Conservation (phyloP, 176 grass and related monocot species). For the Urochloa ruziziensis region DNA sequence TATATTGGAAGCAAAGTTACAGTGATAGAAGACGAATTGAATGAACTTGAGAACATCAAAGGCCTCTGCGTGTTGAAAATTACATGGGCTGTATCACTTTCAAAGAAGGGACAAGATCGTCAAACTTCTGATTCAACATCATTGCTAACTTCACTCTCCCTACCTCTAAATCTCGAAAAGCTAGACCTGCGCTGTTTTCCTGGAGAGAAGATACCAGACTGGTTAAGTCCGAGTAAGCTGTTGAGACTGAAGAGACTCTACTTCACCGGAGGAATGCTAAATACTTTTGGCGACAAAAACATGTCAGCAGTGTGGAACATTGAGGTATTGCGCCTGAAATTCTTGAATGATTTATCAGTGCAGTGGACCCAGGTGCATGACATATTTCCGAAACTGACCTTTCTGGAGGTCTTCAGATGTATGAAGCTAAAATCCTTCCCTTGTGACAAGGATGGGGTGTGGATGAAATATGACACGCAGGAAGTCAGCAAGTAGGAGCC, state of each 20-base stretch:
- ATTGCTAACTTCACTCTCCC: not conserved
- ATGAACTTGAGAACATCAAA: slow-evolving; percentile 36
- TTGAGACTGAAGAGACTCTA: slow-evolving; percentile 50
- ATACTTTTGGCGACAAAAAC: slow-evolving; percentile 14
- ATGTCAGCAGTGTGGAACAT: slow-evolving; percentile 33
- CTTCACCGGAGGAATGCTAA: slow-evolving; percentile 64
- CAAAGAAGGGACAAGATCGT: not conserved
- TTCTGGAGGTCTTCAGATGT: slow-evolving; percentile 40
- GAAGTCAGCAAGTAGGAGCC: slow-evolving; percentile 4
- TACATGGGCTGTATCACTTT: slow-evolving; percentile 55
- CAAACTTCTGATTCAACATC: not conserved
- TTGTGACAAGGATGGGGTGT: slow-evolving; percentile 54
- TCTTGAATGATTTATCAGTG: slow-evolving; percentile 39
- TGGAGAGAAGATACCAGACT: slow-evolving; percentile 35
- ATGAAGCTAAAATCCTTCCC: slow-evolving; percentile 42
- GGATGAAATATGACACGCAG: slow-evolving; percentile 27
- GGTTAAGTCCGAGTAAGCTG: slow-evolving; percentile 46
- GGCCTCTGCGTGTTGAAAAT: slow-evolving; percentile 40
- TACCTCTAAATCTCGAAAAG: slow-evolving; percentile 45
- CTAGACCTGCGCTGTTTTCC: slow-evolving; percentile 63
- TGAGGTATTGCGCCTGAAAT: slow-evolving; percentile 57
- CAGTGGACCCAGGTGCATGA: slow-evolving; percentile 36
- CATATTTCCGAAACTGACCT: slow-evolving; percentile 40
- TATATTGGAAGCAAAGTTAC: slow-evolving; percentile 53
- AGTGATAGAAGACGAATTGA: slow-evolving; percentile 35